Percentiles rank a stretch among this genome's conserved stretches.
phyloP scores from a whole-genome alignment of 495 filamentous ascomycete genomes.

The Pseudoneurospora amorphoporcata region DNA sequence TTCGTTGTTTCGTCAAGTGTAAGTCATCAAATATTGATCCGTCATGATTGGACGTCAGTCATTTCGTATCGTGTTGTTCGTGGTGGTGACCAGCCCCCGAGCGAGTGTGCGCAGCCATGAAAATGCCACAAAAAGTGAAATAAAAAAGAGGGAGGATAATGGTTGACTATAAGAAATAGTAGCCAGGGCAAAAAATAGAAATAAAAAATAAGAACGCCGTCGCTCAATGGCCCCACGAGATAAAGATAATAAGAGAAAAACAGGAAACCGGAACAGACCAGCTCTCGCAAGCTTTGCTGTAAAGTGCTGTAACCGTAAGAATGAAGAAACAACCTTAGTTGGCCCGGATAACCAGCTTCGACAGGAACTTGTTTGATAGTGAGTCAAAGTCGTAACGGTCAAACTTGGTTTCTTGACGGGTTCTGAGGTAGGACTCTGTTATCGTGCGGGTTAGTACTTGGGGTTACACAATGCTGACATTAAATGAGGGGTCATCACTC shows the following conservation, averaged over 20 bases:
- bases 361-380: constrained; percentile 88
- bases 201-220: constrained; percentile 15
- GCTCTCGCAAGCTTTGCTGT: constrained; percentile 16
- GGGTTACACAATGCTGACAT: constrained; percentile 7
- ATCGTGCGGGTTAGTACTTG: background rate
- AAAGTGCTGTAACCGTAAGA: constrained; percentile 9
- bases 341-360: constrained; percentile 85
- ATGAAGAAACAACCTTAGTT: constrained; percentile 44
- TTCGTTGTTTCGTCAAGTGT: background rate
- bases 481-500: constrained; percentile 22
- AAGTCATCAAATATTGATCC: constrained; percentile 1
- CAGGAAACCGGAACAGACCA: constrained; percentile 16
- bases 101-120: constrained; percentile 1
- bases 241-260: constrained; percentile 21
- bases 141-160: background rate
- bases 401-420: constrained; percentile 55
- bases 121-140: background rate
- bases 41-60: constrained; percentile 15
- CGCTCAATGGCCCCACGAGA: constrained; percentile 12
- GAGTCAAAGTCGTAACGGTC: constrained; percentile 86
- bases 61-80: constrained; percentile 9
- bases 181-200: background rate
- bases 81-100: constrained; percentile 7
- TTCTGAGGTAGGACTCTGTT: constrained; percentile 46
- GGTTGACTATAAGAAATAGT: background rate